A percentile compares a stretch with the other conserved stretches of the same genome.
phyloP scores from a whole-genome alignment of 257 asterid genomes.

The Cynanchum wilfordii region DNA sequence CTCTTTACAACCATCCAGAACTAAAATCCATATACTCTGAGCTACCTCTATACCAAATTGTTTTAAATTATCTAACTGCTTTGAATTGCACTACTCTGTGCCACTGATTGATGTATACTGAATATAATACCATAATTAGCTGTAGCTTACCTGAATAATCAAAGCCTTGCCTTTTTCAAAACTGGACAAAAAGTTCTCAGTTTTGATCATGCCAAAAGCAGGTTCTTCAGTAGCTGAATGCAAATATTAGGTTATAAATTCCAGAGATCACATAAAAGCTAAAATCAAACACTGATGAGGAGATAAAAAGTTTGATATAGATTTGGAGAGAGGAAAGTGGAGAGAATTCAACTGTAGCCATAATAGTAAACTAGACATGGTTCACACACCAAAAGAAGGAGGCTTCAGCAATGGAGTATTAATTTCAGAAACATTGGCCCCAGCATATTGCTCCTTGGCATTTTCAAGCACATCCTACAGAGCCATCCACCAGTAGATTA shows the following conservation, averaged over 20 bases:
- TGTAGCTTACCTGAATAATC: conserved; percentile 64
- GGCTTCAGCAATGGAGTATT: conserved; percentile 56
- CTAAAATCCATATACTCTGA: neutral
- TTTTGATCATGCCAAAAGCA: conserved; percentile 40
- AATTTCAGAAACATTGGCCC: conserved; percentile 49
- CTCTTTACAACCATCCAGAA: neutral
- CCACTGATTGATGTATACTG: neutral
- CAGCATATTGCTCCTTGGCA: conserved; percentile 40
- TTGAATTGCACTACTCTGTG: neutral
- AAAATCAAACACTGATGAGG: neutral
- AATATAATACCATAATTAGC: conserved; percentile 9
- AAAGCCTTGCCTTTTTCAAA: conserved; percentile 64
- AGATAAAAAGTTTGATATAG: neutral
- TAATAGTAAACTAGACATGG: conserved; percentile 5
- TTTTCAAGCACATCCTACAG: conserved; percentile 65
- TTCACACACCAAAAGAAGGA: conserved; percentile 60
- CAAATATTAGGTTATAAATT: conserved; percentile 19
- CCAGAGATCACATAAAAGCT: conserved; percentile 10
- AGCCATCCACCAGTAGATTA: conserved; percentile 9
- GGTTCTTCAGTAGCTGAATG: conserved; percentile 45
- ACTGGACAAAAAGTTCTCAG: conserved; percentile 50
- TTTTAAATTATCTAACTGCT: neutral
- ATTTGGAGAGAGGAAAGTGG: conserved; percentile 1
- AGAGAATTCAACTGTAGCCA: conserved; percentile 2
- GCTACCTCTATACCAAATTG: neutral